Conservation (phyloP, 768 basidiomycete species). For the Rhizopogon vinicolor region DNA sequence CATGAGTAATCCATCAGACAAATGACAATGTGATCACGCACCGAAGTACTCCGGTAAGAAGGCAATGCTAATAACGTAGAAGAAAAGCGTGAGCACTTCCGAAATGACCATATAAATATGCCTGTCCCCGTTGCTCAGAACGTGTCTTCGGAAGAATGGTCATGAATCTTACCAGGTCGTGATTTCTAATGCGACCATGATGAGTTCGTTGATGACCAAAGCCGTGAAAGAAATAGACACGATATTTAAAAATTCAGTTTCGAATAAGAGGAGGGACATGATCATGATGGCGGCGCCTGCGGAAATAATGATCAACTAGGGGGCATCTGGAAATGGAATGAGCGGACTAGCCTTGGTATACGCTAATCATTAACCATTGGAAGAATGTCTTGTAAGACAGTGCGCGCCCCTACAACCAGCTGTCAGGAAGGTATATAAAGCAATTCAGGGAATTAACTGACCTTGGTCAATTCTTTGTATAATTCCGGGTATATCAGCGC, state of each 20-base stretch:
- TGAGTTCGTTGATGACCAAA: constrained; percentile 91
- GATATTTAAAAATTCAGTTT: constrained; percentile 96
- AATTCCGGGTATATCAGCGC: constrained; percentile 95
- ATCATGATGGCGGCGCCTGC: constrained; percentile 98
- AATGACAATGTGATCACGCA: constrained; percentile 33
- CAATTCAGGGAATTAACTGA: constrained; percentile 21
- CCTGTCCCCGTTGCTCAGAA: constrained; percentile 37
- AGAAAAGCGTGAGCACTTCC: constrained; percentile 80
- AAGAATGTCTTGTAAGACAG: constrained; percentile 98
- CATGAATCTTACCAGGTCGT: constrained; percentile 75
- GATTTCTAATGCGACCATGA: constrained; percentile 98
- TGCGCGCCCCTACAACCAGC: constrained; percentile 70
- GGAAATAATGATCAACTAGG: not conserved
- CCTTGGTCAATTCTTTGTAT: constrained; percentile 98
- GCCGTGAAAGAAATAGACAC: constrained; percentile 98
- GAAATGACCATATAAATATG: constrained; percentile 94
- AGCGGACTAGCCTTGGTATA: constrained; percentile 78
- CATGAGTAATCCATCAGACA: constrained; percentile 1
- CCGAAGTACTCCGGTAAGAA: constrained; percentile 98
- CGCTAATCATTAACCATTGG: constrained; percentile 94
- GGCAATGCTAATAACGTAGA: constrained; percentile 88
- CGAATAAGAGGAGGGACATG: constrained; percentile 91
- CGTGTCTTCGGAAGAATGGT: not conserved
- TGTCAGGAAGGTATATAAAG: not conserved
- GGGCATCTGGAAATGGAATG: not conserved